Percentiles rank a stretch among this genome's conserved stretches.
These are phyloP conservation scores for Dovyalis caffra DNA, from an alignment of 345 rosid genomes.

Conservation along the genomic window DNA sequence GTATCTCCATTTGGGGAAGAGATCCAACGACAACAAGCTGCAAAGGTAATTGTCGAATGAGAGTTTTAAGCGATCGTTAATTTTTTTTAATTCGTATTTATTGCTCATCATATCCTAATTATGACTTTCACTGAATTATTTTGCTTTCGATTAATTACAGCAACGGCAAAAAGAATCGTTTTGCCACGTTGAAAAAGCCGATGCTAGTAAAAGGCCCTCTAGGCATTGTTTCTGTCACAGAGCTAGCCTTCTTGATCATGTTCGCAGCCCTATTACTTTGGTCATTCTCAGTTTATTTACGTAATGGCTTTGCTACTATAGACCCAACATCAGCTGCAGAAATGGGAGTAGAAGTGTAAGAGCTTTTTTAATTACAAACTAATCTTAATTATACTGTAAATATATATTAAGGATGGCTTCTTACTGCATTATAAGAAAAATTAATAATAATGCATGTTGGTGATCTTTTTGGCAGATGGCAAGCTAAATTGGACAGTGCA, in stretches of 20 bases:
- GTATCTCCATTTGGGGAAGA: slow-evolving; percentile 22
- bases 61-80: neutral
- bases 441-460: neutral
- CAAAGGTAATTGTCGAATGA: neutral
- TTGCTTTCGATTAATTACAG: neutral
- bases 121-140: neutral
- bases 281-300: slow-evolving; percentile 50
- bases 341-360: slow-evolving; percentile 48
- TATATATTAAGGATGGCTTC: too few relatives aligned
- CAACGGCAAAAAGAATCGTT: slow-evolving; percentile 1
- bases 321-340: slow-evolving; percentile 40
- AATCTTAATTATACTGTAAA: neutral
- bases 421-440: too few relatives aligned
- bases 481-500: slow-evolving; percentile 35
- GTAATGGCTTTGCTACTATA: slow-evolving; percentile 36
- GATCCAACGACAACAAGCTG: neutral
- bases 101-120: neutral
- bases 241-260: slow-evolving; percentile 61
- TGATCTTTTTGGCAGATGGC: slow-evolving; percentile 47
- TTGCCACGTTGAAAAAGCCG: slow-evolving; percentile 45
- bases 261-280: slow-evolving; percentile 66
- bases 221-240: slow-evolving; percentile 71
- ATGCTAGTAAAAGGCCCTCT: slow-evolving; percentile 74
- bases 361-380: too few relatives aligned
- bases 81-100: neutral